Base-by-base conservation (phyloP, 345 rosid species). In the Aquilaria malaccensis region DNA sequence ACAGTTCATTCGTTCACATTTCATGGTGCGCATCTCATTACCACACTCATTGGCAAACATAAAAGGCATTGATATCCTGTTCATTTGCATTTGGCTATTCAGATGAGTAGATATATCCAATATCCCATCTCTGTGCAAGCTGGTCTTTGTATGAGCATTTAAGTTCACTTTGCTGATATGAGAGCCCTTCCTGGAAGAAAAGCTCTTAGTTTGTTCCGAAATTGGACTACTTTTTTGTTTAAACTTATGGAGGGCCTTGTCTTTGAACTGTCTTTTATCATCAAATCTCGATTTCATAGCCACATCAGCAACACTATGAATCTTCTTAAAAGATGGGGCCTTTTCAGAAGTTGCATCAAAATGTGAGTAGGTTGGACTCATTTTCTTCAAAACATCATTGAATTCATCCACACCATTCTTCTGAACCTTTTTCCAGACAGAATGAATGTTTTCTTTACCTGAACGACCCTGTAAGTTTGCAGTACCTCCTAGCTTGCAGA, bases 351-450 rank as follows among this genome's bases (percentile, higher is more conserved):
- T 57, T 53, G 50, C 49, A 52, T 58, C 58, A 30, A 50, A 63
- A 59, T 53, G 55, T 7, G 68, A 67, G 63, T 55, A 45, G 37
- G 55, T 30, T 11, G 70, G 59, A 58, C 57, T 45, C 45, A 11
- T 67, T 45, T 65, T 72, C 72, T 66, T 75, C 54, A 57, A 54
- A 58, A 70, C 63, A 10, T 45, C 30, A 30, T 56, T 57, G 65
- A 69, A 59, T 46, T 68, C 72, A 61, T 51, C 65, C 3, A 7
- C 63, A 47, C 60, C 72, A 60, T 74, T 76, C 68, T 62, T 72
- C 72, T 74, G 78, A 50, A 80, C 85, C 67, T 66, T 78, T 74
- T 80, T 66, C 88, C 88, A 83, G 11, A 83, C 75, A 54, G 81
- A 66, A 69, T 72, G 69, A 59, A 30, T 66, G 63, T 70, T 80